Conservation (phyloP, 306 rosid genomes). For the Vicia sativa region DNA sequence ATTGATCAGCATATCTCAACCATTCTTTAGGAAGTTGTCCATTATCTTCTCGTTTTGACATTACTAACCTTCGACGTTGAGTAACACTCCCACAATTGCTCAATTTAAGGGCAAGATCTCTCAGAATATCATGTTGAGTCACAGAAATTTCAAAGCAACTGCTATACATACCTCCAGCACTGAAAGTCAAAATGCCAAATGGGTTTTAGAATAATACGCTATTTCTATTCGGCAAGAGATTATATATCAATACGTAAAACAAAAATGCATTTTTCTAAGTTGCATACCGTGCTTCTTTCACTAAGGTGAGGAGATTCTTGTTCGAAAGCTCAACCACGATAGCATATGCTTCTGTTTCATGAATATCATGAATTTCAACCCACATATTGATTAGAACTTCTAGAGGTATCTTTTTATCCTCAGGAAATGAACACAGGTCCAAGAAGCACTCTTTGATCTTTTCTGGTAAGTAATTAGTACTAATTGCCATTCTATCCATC, state of each 20-base stretch:
- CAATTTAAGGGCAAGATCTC: conserved; percentile 82
- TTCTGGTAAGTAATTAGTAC: conserved; percentile 53
- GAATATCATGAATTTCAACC: conserved; percentile 79
- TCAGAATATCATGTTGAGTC: conserved; percentile 80
- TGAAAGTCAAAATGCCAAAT: conserved; percentile 43
- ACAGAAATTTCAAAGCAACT: conserved; percentile 76
- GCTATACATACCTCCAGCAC: conserved; percentile 68
- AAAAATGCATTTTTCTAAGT: conserved; percentile 3
- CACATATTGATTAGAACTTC: conserved; percentile 80
- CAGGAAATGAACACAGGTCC: conserved; percentile 84
- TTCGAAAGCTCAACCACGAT: conserved; percentile 78
- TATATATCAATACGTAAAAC: not conserved
- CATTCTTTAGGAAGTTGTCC: conserved; percentile 77
- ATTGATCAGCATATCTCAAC: conserved; percentile 56
- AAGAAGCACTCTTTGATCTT: conserved; percentile 80
- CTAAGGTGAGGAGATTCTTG: conserved; percentile 81
- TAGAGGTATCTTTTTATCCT: conserved; percentile 82
- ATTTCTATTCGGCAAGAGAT: conserved; percentile 6
- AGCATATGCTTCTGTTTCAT: conserved; percentile 66
- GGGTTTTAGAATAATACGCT: conserved; percentile 35
- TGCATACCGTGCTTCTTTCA: conserved; percentile 73
- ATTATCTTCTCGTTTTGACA: conserved; percentile 68
- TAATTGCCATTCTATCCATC: conserved; percentile 72
- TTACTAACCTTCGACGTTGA: conserved; percentile 62
- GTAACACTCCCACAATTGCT: conserved; percentile 44